Evolutionary conservation across 2,329 filamentous ascomycete species (phyloP), one percentile per base, ranked within the genome.

Genomic region (Calonectria pteridis): DNA sequence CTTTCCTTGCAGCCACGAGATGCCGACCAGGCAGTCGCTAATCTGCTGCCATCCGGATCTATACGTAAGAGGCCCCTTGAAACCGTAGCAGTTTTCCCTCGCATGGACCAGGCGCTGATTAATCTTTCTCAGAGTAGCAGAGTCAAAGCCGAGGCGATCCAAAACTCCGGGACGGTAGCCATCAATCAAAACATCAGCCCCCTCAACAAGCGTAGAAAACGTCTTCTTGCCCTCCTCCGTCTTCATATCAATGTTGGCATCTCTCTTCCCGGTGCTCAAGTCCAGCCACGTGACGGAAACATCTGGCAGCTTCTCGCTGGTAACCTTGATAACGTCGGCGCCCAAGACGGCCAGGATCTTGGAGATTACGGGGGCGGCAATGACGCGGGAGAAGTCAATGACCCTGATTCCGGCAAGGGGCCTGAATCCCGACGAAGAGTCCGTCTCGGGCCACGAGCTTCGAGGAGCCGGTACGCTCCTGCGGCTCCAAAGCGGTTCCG

Each of bases 31-130:
- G 75, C 82, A 84, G 66, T 85, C 84, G 28, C 82, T 82, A 51
- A 85, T 84, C 73, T 85, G 84, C 73, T 85, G 83, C 83, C 83
- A 84, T 1, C 83, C 83, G 29, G 81, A 82, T 4, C 83, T 81
- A 18, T 81, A 74, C 16, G 69, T 75, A 75, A 80, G 81, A 7
- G 82, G 82, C 0, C 83, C 83, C 13, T 82, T 80, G 78, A 82
- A 84, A 0, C 83, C 83, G 37, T 84, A 82, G 76, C 83, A 85
- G 71, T 84, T 84, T 73, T 84, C 83, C 18, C 82, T 81, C 16
- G 80, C 78, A 67, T 84, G 83, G 4, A 84, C 78, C 31, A 85
- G 76, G 16, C 81, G 81, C n/a, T 40, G 20, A 16, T 72, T 76
- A 6, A 76, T 51, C 14, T 70, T 62, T 16, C 76, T 73, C 29